Base-by-base conservation (phyloP, 257 asterid species). In the Nicotiana tomentosiformis region DNA sequence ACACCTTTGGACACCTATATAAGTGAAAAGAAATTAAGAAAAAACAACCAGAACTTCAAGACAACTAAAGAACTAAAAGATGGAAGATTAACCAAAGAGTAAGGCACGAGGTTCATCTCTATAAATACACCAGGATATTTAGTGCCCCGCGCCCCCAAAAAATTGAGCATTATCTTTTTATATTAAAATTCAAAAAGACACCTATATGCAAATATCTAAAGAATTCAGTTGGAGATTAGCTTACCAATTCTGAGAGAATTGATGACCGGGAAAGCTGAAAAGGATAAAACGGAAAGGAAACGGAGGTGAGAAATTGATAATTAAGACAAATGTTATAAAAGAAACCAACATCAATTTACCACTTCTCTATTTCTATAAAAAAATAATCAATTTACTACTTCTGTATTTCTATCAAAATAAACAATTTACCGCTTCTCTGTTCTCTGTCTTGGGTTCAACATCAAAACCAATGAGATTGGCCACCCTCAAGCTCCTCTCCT, bases 201-300 rank as follows among this genome's bases (percentile, higher is more conserved):
- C 23, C 60, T 6, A 46, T 23, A 18, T 46, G 78, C 60, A 72
- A 46, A 49, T 10, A 69, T n/a, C 49, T 37, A n/a, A 18, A 46
- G 78, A 46, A 46, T 46, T 72, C 26, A 46, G 57, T 46, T 72
- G 20, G 60, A 18, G 35, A 79, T 67, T 66, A 58, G 85, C 97
- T 88, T 88, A 95, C 99, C 97, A 95, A 87, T 51, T 93, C 95
- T 82, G 84, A 74, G 62, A 92, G 88, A 83, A 93, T 96, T 33
- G 90, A 84, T 33, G 97, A 85, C 89, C 98, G 89, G 60, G 98
- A 93, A 83, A 95, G 94, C 99, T 95, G 99, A 83, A 89, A 85
- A 69, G 46, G n/a, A 66, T 84, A 14, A 82, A 66, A 80, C 61
- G 14, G 15, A 72, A 72, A 46, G 61, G 37, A 72, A 46, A 46